Base-by-base conservation (phyloP, 176 grass and related monocot genomes). In the Musa troglodytarum region DNA sequence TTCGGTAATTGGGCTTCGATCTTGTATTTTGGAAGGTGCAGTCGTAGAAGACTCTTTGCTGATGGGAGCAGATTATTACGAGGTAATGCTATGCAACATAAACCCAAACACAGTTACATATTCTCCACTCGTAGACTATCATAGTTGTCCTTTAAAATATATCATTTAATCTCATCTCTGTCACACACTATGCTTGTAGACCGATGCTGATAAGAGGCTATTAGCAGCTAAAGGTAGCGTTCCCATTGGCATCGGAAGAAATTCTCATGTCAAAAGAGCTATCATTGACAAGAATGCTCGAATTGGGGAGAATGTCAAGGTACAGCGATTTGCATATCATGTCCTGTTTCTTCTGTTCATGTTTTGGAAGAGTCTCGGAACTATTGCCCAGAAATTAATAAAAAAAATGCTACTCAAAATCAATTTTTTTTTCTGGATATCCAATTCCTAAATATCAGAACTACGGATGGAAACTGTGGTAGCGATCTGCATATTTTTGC, bases 231-330 rank as follows among this genome's bases (percentile, higher is more conserved):
- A 79, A 59, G 91, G 91, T 1, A 88, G 86, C n/a, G 86, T 99
- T 65, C 90, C 88, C 50, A 99, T 99, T 54, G 95, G 95, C 61
- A 99, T 99, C 53, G 95, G 95, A 75, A 92, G 85, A 72, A 94
- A 99, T 73, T 65, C 91, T 29, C 95, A 99, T 28, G 82, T 99
- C 13, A 94, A 77, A 80, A 87, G 86, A 87, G 95, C 91, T 75
- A 99, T 99, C 51, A 99, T 99, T 1, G 95, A 99, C 77, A 99
- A 99, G 82, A 99, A 99, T 82, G 91, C 95, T 78, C 91, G 91
- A 21, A 94, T 99, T 68, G 95, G 95, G 65, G 95, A 99, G 25
- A 88, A 94, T 86, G 95, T 99, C 65, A 84, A 92, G 81, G 91
- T 99, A 81, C 52, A 62, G 50, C 51, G 66, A 77, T 55, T 76